Evolutionary conservation across 2,329 filamentous ascomycete species (phyloP).

Genomic region (Thermomyces lanuginosus): DNA sequence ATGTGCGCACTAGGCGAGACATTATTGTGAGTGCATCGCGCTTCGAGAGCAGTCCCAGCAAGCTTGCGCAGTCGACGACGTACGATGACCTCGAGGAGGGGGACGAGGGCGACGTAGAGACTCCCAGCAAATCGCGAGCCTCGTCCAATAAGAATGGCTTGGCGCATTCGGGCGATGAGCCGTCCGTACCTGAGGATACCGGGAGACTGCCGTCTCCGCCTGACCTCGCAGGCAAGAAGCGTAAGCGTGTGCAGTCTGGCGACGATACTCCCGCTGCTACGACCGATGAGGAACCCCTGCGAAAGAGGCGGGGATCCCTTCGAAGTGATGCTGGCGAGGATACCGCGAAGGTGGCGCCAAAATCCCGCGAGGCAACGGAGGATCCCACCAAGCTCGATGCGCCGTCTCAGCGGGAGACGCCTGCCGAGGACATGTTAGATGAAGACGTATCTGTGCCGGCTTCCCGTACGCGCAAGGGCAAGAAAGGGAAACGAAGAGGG

Average conservation of each 20-base stretch:
- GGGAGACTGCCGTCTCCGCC: conserved; percentile 9
- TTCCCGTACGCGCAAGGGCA: conserved; percentile 25
- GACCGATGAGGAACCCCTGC: conserved; percentile 24
- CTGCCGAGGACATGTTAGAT: conserved; percentile 18
- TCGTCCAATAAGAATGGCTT: conserved; percentile 18
- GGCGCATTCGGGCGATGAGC: conserved; percentile 10
- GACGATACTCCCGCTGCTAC: conserved; percentile 21
- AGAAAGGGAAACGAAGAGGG: conserved; percentile 31
- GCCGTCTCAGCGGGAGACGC: conserved; percentile 12
- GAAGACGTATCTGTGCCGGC: conserved; percentile 15
- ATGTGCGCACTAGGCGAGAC: conserved; percentile 41
- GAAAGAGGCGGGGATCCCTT: conserved; percentile 26
- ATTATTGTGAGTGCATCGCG: conserved; percentile 43
- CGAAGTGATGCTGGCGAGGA: conserved; percentile 23
- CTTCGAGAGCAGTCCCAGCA: conserved; percentile 57
- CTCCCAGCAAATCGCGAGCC: conserved; percentile 23
- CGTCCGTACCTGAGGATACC: conserved; percentile 12
- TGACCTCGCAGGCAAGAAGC: conserved; percentile 23
- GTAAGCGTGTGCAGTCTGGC: conserved; percentile 22
- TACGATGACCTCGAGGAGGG: conserved; percentile 35
- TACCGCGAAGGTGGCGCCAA: conserved; percentile 16
- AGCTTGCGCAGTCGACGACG: conserved; percentile 46
- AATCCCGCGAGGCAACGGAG: conserved; percentile 22
- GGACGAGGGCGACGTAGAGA: conserved; percentile 29
- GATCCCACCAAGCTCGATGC: conserved; percentile 15